A percentile compares a stretch with the other conserved stretches of the same genome.
Evolutionary conservation across 2,329 filamentous ascomycete species (phyloP).

Genomic region (Cercospora sojina): DNA sequence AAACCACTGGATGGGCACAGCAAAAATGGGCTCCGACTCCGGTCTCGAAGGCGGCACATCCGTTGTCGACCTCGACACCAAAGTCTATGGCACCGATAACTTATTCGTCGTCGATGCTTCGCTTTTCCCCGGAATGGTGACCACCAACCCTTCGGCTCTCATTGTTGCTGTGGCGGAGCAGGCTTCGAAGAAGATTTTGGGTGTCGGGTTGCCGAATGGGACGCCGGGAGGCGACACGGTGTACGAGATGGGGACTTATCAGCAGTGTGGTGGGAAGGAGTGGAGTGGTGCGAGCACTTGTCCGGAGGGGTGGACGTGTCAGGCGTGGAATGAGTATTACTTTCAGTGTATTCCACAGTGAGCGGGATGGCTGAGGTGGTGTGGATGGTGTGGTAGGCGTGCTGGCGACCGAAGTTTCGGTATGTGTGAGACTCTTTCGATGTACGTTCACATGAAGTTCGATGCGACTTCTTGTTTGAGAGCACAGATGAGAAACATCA

Average conservation of each 20-base stretch:
- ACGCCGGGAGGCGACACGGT: neutral
- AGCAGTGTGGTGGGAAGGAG: neutral
- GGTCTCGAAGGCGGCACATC: slow-evolving; percentile 46
- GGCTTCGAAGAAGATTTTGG: slow-evolving; percentile 55
- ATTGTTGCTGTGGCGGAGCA: slow-evolving; percentile 65
- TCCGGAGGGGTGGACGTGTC: neutral
- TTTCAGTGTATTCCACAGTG: slow-evolving; percentile 4
- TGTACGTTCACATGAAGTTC: no score
- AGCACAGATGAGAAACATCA: neutral
- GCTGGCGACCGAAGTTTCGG: neutral
- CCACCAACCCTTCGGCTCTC: slow-evolving; percentile 65
- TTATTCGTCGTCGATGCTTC: slow-evolving; percentile 67
- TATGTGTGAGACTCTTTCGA: no score
- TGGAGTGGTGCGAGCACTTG: neutral
- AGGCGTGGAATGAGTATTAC: slow-evolving; percentile 1
- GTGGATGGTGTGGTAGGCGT: neutral
- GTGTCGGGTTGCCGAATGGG: slow-evolving; percentile 30
- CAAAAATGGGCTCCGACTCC: slow-evolving; percentile 46
- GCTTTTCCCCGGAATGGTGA: slow-evolving; percentile 68
- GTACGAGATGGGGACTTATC: neutral
- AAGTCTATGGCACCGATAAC: slow-evolving; percentile 63
- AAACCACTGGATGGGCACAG: slow-evolving; percentile 49
- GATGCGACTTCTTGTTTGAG: neutral
- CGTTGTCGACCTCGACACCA: slow-evolving; percentile 52
- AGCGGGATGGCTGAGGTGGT: neutral